Evolutionary conservation across 768 basidiomycete genomes (phyloP).

Genomic region (Chiua virens): DNA sequence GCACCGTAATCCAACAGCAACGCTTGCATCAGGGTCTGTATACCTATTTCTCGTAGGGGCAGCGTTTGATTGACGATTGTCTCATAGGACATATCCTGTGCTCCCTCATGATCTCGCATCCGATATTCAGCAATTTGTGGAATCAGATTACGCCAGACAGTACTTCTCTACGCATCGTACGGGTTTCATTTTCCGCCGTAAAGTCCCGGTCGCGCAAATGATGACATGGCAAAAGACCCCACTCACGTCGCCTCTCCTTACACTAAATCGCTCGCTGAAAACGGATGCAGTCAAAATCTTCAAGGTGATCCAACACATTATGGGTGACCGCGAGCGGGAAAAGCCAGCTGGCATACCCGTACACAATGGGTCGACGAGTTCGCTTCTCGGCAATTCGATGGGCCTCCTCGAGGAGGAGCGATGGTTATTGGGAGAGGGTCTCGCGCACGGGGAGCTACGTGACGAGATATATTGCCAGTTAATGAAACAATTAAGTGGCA

Average conservation of each 20-base stretch:
- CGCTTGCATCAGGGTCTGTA: constrained; percentile 66
- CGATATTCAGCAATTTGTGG: constrained; percentile 85
- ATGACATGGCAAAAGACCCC: constrained; percentile 91
- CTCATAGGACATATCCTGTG: constrained; percentile 65
- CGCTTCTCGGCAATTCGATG: constrained; percentile 41
- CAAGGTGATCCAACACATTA: constrained; percentile 87
- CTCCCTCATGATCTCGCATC: constrained; percentile 78
- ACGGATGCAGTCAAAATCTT: constrained; percentile 84
- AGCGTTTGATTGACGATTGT: constrained; percentile 9
- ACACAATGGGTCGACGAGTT: constrained; percentile 42
- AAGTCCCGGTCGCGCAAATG: constrained; percentile 79
- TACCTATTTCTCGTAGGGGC: not conserved
- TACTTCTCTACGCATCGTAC: constrained; percentile 92
- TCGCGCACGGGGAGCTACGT: constrained; percentile 78
- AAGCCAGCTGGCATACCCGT: constrained; percentile 50
- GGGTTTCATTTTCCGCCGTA: constrained; percentile 82
- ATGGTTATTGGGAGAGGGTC: constrained; percentile 80
- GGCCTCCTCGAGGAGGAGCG: constrained; percentile 79
- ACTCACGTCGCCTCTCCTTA: constrained; percentile 72
- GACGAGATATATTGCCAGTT: constrained; percentile 94
- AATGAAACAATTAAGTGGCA: constrained; percentile 87
- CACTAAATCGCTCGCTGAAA: constrained; percentile 60
- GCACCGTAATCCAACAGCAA: constrained; percentile 36
- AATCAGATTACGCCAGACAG: constrained; percentile 80
- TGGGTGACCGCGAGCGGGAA: constrained; percentile 89